Evolutionary conservation across 192 early-diverging fungal genomes (phyloP).

Genomic region (Backusella sp.): DNA sequence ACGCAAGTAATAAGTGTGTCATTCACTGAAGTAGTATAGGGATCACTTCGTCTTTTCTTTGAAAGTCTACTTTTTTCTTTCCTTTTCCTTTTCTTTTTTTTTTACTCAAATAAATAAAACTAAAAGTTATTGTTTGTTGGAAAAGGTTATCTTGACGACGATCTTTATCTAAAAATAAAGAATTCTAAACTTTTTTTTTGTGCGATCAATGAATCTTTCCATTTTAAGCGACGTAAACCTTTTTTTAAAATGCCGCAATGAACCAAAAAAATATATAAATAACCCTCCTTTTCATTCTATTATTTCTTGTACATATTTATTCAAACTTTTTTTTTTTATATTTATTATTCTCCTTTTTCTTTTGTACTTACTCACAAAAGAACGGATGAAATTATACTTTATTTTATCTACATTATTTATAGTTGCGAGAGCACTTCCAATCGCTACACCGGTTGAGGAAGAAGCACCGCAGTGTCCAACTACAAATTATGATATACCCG

Average conservation of each 20-base stretch:
- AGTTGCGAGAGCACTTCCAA: neutral
- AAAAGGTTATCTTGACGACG: neutral
- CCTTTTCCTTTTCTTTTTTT: neutral
- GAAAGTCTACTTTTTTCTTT: neutral
- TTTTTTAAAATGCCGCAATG: constrained; percentile 3
- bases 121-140: neutral
- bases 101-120: neutral
- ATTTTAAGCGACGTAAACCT: neutral
- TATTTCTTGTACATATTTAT: neutral
- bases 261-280: neutral
- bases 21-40: neutral
- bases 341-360: constrained; percentile 12
- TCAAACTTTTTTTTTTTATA: neutral
- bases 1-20: neutral
- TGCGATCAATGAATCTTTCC: neutral
- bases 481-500: constrained; percentile 82
- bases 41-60: neutral
- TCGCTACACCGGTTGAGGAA: neutral
- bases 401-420: neutral
- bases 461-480: constrained; percentile 80
- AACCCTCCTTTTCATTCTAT: neutral
- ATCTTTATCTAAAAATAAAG: constrained; percentile 5
- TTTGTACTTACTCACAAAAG: neutral
- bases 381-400: constrained; percentile 2
- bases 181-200: constrained; percentile 4